phyloP scores from a whole-genome alignment of 331 rosid species.

The Acacia pycnantha region DNA sequence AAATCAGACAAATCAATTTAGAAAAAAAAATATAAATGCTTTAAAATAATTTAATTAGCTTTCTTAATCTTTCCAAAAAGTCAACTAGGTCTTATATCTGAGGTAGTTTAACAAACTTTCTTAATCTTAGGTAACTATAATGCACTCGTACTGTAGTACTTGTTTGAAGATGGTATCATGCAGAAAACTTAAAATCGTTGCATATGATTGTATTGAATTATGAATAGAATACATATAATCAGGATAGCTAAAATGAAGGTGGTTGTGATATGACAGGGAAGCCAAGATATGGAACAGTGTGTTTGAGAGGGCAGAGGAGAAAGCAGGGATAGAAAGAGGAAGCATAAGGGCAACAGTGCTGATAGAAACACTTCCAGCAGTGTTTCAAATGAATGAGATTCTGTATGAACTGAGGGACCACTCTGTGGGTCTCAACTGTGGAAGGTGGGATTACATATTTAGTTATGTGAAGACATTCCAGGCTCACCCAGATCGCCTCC shows the following conservation, averaged over 20 bases:
- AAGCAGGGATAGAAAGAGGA: slow-evolving; percentile 71
- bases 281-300: slow-evolving; percentile 86
- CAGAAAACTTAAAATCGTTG: not conserved
- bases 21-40: no score
- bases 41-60: no score
- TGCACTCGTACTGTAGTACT: no score
- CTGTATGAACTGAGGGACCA: slow-evolving; percentile 89
- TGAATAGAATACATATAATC: not conserved
- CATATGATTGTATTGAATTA: not conserved
- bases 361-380: slow-evolving; percentile 91
- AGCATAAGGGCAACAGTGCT: slow-evolving; percentile 91
- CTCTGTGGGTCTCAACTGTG: slow-evolving; percentile 84
- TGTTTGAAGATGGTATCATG: no score
- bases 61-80: no score
- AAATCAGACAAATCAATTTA: no score
- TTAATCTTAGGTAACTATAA: no score
- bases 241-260: not conserved
- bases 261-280: slow-evolving; percentile 56
- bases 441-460: slow-evolving; percentile 96
- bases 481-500: slow-evolving; percentile 72
- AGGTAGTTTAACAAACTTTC: no score
- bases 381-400: slow-evolving; percentile 92
- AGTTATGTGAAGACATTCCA: slow-evolving; percentile 95
- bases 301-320: slow-evolving; percentile 84
- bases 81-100: no score